Base-by-base conservation (phyloP, 2,329 filamentous ascomycete genomes). In the Fusarium avenaceum region DNA sequence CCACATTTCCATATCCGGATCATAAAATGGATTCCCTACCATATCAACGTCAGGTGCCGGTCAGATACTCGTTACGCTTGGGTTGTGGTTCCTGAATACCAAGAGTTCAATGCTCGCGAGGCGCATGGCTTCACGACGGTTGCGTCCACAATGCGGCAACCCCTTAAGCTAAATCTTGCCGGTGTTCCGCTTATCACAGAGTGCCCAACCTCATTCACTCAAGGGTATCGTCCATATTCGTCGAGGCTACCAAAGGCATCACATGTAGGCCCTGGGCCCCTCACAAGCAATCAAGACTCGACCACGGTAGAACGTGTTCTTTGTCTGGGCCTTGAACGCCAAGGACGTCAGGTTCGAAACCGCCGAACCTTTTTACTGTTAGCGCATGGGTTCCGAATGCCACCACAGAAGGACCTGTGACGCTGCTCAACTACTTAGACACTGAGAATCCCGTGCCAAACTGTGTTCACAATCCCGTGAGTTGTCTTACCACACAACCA, bases 1-100 rank as follows among this genome's bases (percentile, higher is more conserved):
- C 42, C 45, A 52, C 51, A 46, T 54, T 52, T 9, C 66, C 49
- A 22, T 43, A 63, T 67, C 66, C 66, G 66, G 66, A 32, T 14
- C 40, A 42, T 22, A n/a, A 39, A 15, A 39, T 45, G 22, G 39
- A 48, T 54, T 24, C 19, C 8, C 49, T 51, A 62, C 26, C 17
- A 57, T 50, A 48, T 52, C 61, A 33, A 67, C 33, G 15, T 32
- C 44, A 63, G 53, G 35, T 33, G 30, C 56, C 40, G 39, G 39
- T 51, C 32, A 39, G 33, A 65, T 32, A 33, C 32, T 49, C 38
- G 22, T 42, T 28, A 35, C 19, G 15, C 14, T 7, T 19, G 13
- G 22, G 10, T 26, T 30, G 13, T 48, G 7, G 61, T 66, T 51
- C 51, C 45, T 63, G 46, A 44, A 44, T 14, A 52, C 40, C 28